These are phyloP conservation scores for Fusarium torulosum DNA, from an alignment of 2,329 filamentous ascomycete species.

Conservation along the genomic window DNA sequence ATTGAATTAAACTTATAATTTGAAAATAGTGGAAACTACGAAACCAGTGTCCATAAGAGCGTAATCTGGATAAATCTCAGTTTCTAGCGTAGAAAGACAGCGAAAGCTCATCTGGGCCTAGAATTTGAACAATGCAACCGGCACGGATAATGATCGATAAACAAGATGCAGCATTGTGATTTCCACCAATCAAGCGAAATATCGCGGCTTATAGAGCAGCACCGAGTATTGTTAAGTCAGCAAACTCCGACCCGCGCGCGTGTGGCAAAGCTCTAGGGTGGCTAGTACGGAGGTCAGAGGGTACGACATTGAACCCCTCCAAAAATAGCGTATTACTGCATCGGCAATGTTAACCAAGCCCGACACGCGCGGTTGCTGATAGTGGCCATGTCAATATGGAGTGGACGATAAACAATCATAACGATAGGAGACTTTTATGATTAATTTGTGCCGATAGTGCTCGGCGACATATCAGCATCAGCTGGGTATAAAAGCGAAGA, in stretches of 20 bases:
- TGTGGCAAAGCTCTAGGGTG: no score
- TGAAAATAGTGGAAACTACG: no score
- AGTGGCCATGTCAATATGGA: not conserved
- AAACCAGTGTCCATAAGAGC: no score
- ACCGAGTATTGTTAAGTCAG: not conserved
- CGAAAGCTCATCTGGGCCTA: no score
- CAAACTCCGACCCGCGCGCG: constrained; percentile 7
- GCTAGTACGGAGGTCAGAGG: no score
- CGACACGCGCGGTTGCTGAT: not conserved
- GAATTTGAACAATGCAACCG: no score
- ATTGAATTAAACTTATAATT: no score
- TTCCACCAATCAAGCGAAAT: not conserved
- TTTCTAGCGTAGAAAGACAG: no score
- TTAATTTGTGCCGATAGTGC: not conserved
- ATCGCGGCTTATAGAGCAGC: not conserved
- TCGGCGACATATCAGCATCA: not conserved
- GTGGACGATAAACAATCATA: not conserved
- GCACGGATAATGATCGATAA: no score
- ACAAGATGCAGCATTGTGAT: no score
- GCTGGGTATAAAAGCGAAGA: not conserved
- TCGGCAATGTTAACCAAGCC: accelerated
- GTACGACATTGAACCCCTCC: no score
- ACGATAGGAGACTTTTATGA: not conserved
- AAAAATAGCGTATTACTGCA: not conserved
- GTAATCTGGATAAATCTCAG: no score